Evolutionary conservation across 176 grass and related monocot species (phyloP).

Genomic region (Zizania latifolia): DNA sequence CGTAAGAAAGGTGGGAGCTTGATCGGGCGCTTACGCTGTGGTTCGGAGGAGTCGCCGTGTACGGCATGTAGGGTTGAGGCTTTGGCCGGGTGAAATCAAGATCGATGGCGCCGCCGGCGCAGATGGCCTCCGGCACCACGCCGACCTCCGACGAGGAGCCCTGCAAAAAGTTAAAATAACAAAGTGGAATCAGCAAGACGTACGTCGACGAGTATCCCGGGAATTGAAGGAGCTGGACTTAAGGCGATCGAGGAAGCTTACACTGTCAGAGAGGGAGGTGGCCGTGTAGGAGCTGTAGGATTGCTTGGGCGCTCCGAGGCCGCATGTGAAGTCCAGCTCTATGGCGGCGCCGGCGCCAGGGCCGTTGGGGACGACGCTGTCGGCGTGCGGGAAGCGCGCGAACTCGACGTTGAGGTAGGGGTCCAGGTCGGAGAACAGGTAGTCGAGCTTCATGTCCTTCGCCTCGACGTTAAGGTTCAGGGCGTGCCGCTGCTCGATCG

Average conservation of each 20-base stretch:
- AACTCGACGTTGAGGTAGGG: conserved; percentile 62
- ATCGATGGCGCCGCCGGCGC: conserved; percentile 28
- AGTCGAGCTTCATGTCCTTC: conserved; percentile 47
- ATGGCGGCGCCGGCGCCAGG: neutral
- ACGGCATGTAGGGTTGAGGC: conserved; percentile 28
- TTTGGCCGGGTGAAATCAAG: conserved; percentile 44
- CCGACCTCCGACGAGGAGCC: conserved; percentile 76
- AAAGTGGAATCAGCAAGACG: neutral
- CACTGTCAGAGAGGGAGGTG: conserved; percentile 52
- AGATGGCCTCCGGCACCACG: conserved; percentile 66
- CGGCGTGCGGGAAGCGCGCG: conserved; percentile 44
- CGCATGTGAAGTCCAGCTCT: conserved; percentile 48
- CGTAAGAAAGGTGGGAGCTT: neutral
- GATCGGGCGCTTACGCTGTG: conserved; percentile 24
- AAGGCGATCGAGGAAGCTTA: conserved; percentile 21
- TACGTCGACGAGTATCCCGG: neutral
- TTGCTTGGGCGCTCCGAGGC: conserved; percentile 31
- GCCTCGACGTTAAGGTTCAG: conserved; percentile 61
- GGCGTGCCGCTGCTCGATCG: neutral
- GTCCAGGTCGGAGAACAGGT: conserved; percentile 58
- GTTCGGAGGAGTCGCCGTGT: conserved; percentile 20
- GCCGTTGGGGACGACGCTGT: conserved; percentile 66
- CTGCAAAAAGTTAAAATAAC: conserved; percentile 5
- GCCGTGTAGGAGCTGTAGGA: conserved; percentile 52
- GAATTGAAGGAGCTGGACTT: neutral